phyloP scores from a whole-genome alignment of 2,329 filamentous ascomycete genomes.

The Neurospora sp. region DNA sequence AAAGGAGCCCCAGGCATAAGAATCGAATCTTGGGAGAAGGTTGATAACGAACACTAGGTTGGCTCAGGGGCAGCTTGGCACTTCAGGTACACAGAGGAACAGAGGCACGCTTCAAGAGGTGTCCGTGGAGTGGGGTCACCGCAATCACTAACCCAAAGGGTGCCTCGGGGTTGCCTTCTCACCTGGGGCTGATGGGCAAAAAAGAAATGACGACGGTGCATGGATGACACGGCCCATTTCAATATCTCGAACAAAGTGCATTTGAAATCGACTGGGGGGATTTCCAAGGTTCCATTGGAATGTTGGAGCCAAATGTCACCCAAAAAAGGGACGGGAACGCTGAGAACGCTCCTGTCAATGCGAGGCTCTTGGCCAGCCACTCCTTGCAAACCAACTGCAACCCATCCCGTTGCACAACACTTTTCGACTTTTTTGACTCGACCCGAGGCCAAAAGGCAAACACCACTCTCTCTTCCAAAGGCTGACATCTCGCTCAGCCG shows the following conservation, averaged over 20 bases:
- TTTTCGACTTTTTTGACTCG: not conserved
- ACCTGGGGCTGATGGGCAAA: not conserved
- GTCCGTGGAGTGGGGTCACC: not conserved
- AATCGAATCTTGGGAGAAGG: not conserved
- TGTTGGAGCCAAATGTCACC: not conserved
- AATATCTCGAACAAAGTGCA: not conserved
- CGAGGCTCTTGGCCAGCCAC: not conserved
- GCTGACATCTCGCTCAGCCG: not conserved
- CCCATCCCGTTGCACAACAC: not conserved
- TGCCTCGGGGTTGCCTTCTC: not conserved
- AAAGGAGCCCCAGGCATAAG: not conserved
- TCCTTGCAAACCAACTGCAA: not conserved
- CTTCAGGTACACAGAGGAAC: not conserved
- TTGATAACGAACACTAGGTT: not conserved
- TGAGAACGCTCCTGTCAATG: not conserved
- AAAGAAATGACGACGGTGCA: slow-evolving; percentile 6
- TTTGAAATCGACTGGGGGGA: not conserved
- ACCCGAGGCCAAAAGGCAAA: not conserved
- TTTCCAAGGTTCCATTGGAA: not conserved
- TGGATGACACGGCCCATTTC: slow-evolving; percentile 3
- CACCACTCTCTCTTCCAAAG: not conserved
- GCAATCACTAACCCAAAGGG: not conserved
- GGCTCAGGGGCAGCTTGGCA: not conserved
- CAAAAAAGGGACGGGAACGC: not conserved
- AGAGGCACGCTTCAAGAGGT: not conserved